Percentiles rank a stretch among this genome's conserved stretches.
phyloP scores from a whole-genome alignment of 2,329 filamentous ascomycete species.

The Penicillium sp. region DNA sequence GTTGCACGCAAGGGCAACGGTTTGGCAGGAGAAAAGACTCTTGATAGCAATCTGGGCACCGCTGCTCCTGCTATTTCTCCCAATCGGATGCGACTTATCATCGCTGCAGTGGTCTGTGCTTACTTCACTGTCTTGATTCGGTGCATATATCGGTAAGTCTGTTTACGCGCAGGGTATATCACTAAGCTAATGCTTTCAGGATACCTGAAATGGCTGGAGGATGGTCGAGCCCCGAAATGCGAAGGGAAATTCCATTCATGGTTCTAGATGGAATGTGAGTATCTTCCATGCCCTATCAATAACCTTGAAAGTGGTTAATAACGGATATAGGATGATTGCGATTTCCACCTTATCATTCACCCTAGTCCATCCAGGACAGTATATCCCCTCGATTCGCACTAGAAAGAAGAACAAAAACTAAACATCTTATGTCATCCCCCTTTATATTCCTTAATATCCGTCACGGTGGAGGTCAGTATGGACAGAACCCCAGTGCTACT shows the following conservation, averaged over 20 bases:
- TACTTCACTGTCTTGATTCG: conserved; percentile 44
- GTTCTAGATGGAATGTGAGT: conserved; percentile 51
- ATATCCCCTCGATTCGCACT: conserved; percentile 38
- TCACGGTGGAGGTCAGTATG: too few relatives aligned
- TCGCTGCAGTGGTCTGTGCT: conserved; percentile 34
- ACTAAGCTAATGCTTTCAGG: conserved; percentile 27
- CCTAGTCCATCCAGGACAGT: conserved; percentile 47
- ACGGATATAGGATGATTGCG: conserved; percentile 44
- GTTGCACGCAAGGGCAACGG: conserved; percentile 29
- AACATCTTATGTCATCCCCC: too few relatives aligned
- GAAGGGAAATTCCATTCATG: conserved; percentile 50
- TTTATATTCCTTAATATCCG: too few relatives aligned
- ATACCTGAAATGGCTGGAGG: conserved; percentile 53
- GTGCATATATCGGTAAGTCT: conserved; percentile 44
- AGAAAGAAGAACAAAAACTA: conserved; percentile 16
- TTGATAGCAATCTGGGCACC: conserved; percentile 17
- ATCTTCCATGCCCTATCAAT: not conserved
- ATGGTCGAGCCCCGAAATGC: conserved; percentile 47
- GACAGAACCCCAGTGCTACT: too few relatives aligned
- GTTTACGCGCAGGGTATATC: not conserved
- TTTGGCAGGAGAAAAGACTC: conserved; percentile 27
- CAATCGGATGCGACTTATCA: conserved; percentile 26
- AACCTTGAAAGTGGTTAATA: conserved; percentile 1
- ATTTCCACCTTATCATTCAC: conserved; percentile 44
- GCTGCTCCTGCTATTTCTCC: conserved; percentile 12